Conservation (phyloP, 2,329 filamentous ascomycete species). For the Dactylellina sp. region DNA sequence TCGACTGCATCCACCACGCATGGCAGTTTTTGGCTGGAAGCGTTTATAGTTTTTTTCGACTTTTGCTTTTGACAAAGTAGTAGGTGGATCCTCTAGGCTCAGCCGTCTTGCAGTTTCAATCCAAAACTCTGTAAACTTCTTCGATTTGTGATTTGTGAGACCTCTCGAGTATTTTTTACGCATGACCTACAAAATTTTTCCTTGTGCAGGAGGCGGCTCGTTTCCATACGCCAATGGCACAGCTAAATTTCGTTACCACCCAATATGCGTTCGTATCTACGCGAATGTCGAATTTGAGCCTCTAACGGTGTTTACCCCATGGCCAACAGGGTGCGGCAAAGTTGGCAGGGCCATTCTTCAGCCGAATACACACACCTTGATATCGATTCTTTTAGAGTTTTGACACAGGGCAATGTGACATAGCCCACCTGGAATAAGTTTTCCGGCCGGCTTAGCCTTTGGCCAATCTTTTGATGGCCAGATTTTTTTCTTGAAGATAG, state of each 20-base stretch:
- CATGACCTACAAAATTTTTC: constrained; percentile 50
- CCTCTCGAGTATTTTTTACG: constrained; percentile 20
- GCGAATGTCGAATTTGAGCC: constrained; percentile 22
- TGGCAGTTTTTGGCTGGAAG: constrained; percentile 45
- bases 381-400: constrained; percentile 24
- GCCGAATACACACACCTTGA: constrained; percentile 26
- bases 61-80: constrained; percentile 18
- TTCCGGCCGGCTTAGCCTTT: constrained; percentile 30
- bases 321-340: constrained; percentile 15
- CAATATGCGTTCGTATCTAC: constrained; percentile 14
- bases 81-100: constrained; percentile 41
- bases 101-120: constrained; percentile 49
- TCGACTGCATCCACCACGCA: constrained; percentile 25
- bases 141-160: constrained; percentile 46
- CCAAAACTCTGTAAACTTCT: constrained; percentile 39
- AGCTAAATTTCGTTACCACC: constrained; percentile 9
- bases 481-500: constrained; percentile 11
- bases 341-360: constrained; percentile 27
- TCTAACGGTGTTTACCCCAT: constrained; percentile 26
- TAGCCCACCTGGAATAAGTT: constrained; percentile 46
- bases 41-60: constrained; percentile 31
- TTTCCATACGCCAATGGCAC: constrained; percentile 26
- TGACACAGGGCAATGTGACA: neutral
- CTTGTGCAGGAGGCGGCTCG: constrained; percentile 38
- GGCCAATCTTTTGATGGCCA: constrained; percentile 19